Base-by-base conservation (phyloP, 2,329 filamentous ascomycete genomes). In the Fusarium verrucosum region DNA sequence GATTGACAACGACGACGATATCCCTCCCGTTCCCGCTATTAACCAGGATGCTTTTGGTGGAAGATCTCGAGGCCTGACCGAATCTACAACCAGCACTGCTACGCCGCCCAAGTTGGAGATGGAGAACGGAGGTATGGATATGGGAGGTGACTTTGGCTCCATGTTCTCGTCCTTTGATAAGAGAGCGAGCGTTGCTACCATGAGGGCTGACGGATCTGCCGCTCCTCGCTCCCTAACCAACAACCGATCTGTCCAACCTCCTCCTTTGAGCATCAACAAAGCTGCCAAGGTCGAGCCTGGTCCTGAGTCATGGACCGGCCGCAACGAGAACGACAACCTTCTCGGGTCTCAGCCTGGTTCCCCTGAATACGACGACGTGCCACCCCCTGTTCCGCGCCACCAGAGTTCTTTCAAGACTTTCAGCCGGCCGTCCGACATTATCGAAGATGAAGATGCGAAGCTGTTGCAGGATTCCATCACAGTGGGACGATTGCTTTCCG, bases 151-250 rank as follows among this genome's bases (percentile, higher is more conserved):
- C 68, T 85, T 87, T 62, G 80, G 82, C 58, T 84, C 80, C 53
- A 85, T 87, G 82, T 79, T 87, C 36, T 77, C 78, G 11, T 78
- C 76, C n/a, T 84, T 85, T 44, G 83, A 85, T 62, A 87, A 87
- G 73, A 78, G 84, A 58, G 77, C 81, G 20, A 84, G 83, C 67
- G 77, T 80, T 44, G 76, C 76, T n/a, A 84, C 83, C 5, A 59
- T 83, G 52, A 81, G 78, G 46, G 80, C 77, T 19, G 78, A 80
- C 30, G 74, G 75, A 11, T 65, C 73, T 10, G 73, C 75, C 6
- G 74, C 76, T 17, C 76, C 78, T 23, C 79, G 83, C 8, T 80
- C 81, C 28, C 72, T 85, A 53, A 83, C 83, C 1, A 79, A 76
- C 6, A 79, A 78, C 50, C 81, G 82, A 11, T 66, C 78, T 28